These are phyloP conservation scores for Stagonosporopsis chrysanthemi DNA, from an alignment of 2,329 filamentous ascomycete species.

Conservation along the genomic window DNA sequence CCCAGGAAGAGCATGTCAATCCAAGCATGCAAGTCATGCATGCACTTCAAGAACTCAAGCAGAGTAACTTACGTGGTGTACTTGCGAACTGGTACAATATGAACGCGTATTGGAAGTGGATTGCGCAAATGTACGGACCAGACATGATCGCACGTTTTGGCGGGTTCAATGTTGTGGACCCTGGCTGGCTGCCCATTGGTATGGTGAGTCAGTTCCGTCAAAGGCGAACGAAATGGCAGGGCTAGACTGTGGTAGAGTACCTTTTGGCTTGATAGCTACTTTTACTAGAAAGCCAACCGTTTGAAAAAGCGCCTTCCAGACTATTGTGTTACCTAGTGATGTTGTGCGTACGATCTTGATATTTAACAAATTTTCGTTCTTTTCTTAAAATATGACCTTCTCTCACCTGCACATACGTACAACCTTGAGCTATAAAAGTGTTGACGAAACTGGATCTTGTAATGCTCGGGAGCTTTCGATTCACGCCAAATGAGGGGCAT, in stretches of 20 bases:
- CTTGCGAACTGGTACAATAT: slow-evolving; percentile 33
- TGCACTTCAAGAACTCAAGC: slow-evolving; percentile 30
- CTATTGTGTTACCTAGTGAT: too few species aligned
- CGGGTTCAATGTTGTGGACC: slow-evolving; percentile 45
- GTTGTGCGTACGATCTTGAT: too few species aligned
- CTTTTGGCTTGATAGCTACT: too few species aligned
- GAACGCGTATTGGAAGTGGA: slow-evolving; percentile 49
- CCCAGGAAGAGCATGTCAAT: slow-evolving; percentile 30
- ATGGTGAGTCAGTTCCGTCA: slow-evolving; percentile 48
- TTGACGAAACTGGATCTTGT: too few species aligned
- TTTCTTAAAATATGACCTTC: too few species aligned
- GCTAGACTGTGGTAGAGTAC: slow-evolving; percentile 16
- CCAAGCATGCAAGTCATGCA: slow-evolving; percentile 28
- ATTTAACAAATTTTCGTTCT: too few species aligned
- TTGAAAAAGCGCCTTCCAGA: too few species aligned
- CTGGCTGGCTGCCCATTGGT: slow-evolving; percentile 45
- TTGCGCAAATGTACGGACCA: slow-evolving; percentile 47
- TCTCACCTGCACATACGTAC: too few species aligned
- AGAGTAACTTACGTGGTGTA: slow-evolving; percentile 36
- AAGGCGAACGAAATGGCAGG: slow-evolving; percentile 45
- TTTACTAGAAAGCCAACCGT: too few species aligned
- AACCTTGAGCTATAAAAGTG: too few species aligned
- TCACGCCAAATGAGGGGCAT: too few species aligned
- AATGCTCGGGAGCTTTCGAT: too few species aligned
- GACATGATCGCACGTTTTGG: slow-evolving; percentile 47